Conservation (phyloP, 2,329 filamentous ascomycete genomes). For the Fusarium cyanostomum region DNA sequence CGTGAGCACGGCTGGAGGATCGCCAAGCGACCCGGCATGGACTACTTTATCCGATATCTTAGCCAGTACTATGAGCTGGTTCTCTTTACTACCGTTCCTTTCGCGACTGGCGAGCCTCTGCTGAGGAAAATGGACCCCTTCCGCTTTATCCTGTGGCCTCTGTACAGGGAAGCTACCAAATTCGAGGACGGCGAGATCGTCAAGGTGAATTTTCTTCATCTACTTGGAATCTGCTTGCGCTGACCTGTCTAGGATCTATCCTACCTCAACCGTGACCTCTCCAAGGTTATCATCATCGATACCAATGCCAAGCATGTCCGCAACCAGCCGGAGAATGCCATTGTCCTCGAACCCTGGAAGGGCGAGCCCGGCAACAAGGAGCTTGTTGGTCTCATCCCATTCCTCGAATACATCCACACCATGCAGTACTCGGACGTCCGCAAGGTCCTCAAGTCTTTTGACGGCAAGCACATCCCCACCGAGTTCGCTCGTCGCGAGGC, state of each 20-base stretch:
- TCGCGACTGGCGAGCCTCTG: slow-evolving; percentile 84
- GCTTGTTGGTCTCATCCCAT: slow-evolving; percentile 89
- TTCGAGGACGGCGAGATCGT: slow-evolving; percentile 96
- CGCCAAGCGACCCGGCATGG: slow-evolving; percentile 92
- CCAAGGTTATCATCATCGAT: slow-evolving; percentile 94
- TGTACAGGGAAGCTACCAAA: slow-evolving; percentile 96
- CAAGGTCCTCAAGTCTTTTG: slow-evolving; percentile 84
- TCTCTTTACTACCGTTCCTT: slow-evolving; percentile 90
- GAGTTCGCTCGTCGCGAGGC: slow-evolving; percentile 93
- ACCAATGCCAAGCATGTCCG: slow-evolving; percentile 84
- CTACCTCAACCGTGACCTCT: slow-evolving; percentile 94
- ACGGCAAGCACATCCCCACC: slow-evolving; percentile 86
- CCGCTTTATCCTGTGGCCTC: slow-evolving; percentile 92
- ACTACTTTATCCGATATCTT: slow-evolving; percentile 97
- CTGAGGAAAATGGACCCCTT: slow-evolving; percentile 95
- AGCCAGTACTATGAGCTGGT: slow-evolving; percentile 98
- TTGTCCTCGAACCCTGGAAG: slow-evolving; percentile 89
- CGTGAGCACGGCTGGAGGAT: slow-evolving; percentile 94
- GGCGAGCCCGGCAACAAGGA: slow-evolving; percentile 85
- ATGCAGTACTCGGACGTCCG: slow-evolving; percentile 92
- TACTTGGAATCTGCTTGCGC: not conserved
- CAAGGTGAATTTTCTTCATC: slow-evolving; percentile 71
- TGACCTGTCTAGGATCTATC: slow-evolving; percentile 78
- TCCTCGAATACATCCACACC: slow-evolving; percentile 95
- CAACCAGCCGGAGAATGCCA: slow-evolving; percentile 95